Evolutionary conservation across 2,329 filamentous ascomycete genomes (phyloP).

Genomic region (Macrophomina phaseolina): DNA sequence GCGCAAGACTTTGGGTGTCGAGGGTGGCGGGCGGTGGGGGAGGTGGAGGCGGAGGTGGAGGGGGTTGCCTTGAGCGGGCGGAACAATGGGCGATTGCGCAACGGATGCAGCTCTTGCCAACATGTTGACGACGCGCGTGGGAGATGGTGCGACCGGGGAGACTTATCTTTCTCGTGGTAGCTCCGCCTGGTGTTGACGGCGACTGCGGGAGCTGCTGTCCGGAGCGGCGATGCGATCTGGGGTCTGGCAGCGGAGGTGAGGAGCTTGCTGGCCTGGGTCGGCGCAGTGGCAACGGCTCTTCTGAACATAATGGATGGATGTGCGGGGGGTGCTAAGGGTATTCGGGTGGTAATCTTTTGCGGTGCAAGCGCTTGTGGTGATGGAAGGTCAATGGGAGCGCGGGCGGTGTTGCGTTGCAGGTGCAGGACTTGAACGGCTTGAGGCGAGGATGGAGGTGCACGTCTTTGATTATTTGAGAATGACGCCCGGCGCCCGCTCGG

Average conservation of each 20-base stretch:
- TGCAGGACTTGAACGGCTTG: conserved; percentile 33
- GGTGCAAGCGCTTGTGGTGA: conserved; percentile 27
- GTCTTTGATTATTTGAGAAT: conserved; percentile 29
- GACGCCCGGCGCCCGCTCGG: conserved; percentile 22
- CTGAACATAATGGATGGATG: conserved; percentile 58
- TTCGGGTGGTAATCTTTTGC: conserved; percentile 23
- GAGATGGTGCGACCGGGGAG: conserved; percentile 15
- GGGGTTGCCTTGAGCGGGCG: not conserved
- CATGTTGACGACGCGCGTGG: not conserved
- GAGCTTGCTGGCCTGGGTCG: conserved; percentile 58
- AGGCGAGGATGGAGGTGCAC: conserved; percentile 22
- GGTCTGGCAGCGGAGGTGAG: conserved; percentile 57
- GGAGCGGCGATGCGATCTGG: conserved; percentile 54
- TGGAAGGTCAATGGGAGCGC: conserved; percentile 31
- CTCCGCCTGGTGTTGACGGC: conserved; percentile 50
- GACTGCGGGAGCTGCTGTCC: conserved; percentile 50
- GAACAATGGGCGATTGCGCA: not conserved
- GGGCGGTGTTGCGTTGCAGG: conserved; percentile 27
- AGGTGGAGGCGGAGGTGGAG: not conserved
- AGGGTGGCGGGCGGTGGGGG: not conserved
- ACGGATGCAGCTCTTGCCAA: conserved; percentile 3
- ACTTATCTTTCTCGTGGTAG: conserved; percentile 72
- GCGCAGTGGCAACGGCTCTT: conserved; percentile 60
- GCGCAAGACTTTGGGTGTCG: not conserved
- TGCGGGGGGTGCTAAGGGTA: conserved; percentile 19